Conservation (phyloP, 306 rosid species). For the Glycine tomentella region DNA sequence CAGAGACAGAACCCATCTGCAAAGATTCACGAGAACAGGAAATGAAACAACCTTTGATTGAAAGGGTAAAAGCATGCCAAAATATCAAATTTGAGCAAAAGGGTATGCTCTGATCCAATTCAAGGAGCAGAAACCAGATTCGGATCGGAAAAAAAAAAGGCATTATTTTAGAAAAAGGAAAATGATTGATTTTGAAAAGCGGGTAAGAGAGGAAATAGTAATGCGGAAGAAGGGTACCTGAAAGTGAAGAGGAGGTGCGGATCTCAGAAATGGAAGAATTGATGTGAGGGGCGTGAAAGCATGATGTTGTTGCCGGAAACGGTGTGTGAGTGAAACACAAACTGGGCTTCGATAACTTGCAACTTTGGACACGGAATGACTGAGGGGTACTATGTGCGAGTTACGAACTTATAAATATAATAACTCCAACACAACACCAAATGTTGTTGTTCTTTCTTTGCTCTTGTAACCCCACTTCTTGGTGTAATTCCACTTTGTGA, state of each 20-base stretch:
- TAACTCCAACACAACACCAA: too few species aligned
- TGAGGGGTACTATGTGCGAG: constrained; percentile 27
- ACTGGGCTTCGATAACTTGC: constrained; percentile 45
- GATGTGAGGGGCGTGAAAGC: constrained; percentile 47
- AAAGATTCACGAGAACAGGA: constrained; percentile 42
- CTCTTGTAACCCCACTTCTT: constrained; percentile 11
- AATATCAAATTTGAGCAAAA: constrained; percentile 31
- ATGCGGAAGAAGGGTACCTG: constrained; percentile 54
- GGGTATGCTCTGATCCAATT: constrained; percentile 56
- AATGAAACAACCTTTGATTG: constrained; percentile 9
- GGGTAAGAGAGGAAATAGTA: not conserved
- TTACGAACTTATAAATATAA: not conserved
- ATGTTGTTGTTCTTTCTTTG: not conserved
- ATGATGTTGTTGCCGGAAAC: constrained; percentile 50
- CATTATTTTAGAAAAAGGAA: not conserved
- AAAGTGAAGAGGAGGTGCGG: constrained; percentile 46
- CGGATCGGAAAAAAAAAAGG: constrained; percentile 47
- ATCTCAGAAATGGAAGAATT: constrained; percentile 49
- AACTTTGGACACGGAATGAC: constrained; percentile 44
- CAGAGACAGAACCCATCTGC: constrained; percentile 58
- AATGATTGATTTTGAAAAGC: constrained; percentile 13
- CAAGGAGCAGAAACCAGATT: constrained; percentile 29
- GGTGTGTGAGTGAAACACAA: constrained; percentile 8
- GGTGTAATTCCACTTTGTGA: not conserved
- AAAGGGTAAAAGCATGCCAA: constrained; percentile 7